These are phyloP conservation scores for Hawksworthiomyces lignivorus DNA, from an alignment of 2,329 filamentous ascomycete species.

Conservation along the genomic window DNA sequence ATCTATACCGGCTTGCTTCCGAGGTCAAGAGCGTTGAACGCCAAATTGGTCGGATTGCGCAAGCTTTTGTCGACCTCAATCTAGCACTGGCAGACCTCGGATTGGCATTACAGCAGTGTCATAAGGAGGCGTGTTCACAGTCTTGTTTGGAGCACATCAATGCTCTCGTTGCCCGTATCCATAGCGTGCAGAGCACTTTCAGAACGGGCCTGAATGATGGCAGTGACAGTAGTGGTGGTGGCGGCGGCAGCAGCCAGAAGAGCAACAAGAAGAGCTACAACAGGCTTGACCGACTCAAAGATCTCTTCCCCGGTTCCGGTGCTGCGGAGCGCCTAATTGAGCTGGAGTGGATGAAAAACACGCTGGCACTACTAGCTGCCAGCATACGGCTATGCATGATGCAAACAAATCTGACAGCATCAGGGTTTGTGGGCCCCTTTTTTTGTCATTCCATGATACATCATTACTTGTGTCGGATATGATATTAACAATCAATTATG, in stretches of 20 bases:
- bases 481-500: too few relatives aligned
- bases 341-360: conserved; percentile 16
- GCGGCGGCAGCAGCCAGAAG: conserved; percentile 3
- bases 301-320: conserved; percentile 10
- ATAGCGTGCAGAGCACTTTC: conserved; percentile 8
- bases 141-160: conserved; percentile 3
- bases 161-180: conserved; percentile 10
- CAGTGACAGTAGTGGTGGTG: background rate
- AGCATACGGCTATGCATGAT: conserved; percentile 5
- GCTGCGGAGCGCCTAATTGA: conserved; percentile 11
- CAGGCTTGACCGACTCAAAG: conserved; percentile 11
- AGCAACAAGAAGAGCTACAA: conserved; percentile 1
- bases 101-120: background rate
- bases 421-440: too few relatives aligned
- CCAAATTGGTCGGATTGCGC: conserved; percentile 14
- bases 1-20: conserved; percentile 13
- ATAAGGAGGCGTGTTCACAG: background rate
- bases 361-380: conserved; percentile 7
- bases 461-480: too few relatives aligned
- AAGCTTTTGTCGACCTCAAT: conserved; percentile 15
- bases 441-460: too few relatives aligned
- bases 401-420: background rate
- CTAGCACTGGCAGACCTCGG: conserved; percentile 11
- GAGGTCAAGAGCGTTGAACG: conserved; percentile 9
- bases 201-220: background rate